phyloP scores from a whole-genome alignment of 805 yeast genomes.

The Wickerhamomyces pijperi region DNA sequence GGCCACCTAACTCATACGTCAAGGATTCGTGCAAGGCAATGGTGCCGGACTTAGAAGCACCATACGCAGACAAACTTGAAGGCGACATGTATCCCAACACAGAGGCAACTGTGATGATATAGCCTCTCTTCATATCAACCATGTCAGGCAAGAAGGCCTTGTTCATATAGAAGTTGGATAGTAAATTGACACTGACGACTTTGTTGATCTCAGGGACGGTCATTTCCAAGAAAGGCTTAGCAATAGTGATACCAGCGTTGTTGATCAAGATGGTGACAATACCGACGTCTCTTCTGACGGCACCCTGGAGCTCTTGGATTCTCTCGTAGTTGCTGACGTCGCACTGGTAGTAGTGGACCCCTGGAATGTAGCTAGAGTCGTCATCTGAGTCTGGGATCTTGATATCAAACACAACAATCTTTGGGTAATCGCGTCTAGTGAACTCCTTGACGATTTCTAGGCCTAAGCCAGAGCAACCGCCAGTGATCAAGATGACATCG shows the following conservation, averaged over 20 bases:
- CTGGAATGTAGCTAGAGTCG: slow-evolving; percentile 18
- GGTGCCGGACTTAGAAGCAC: slow-evolving; percentile 83
- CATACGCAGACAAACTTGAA: slow-evolving; percentile 66
- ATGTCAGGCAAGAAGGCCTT: slow-evolving; percentile 67
- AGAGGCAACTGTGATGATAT: slow-evolving; percentile 72
- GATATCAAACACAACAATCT: slow-evolving; percentile 60
- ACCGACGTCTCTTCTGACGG: slow-evolving; percentile 40
- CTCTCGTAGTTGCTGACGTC: slow-evolving; percentile 51
- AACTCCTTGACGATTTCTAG: slow-evolving; percentile 42
- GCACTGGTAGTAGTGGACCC: slow-evolving; percentile 49
- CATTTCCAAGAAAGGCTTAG: slow-evolving; percentile 44
- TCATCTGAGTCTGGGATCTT: slow-evolving; percentile 14
- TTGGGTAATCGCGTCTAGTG: slow-evolving; percentile 26
- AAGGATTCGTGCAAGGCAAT: slow-evolving; percentile 79
- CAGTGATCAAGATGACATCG: slow-evolving; percentile 70
- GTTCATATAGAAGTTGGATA: slow-evolving; percentile 59
- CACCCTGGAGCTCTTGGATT: slow-evolving; percentile 28
- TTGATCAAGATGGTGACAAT: slow-evolving; percentile 60
- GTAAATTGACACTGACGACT: slow-evolving; percentile 55
- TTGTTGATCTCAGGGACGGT: slow-evolving; percentile 47
- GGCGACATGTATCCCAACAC: slow-evolving; percentile 82
- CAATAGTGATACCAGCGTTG: slow-evolving; percentile 72
- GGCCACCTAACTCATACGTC: slow-evolving; percentile 52
- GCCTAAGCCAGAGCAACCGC: slow-evolving; percentile 80
- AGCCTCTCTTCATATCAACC: slow-evolving; percentile 53